Base-by-base conservation (phyloP, 2,329 filamentous ascomycete species). In the Penicillium sp. region DNA sequence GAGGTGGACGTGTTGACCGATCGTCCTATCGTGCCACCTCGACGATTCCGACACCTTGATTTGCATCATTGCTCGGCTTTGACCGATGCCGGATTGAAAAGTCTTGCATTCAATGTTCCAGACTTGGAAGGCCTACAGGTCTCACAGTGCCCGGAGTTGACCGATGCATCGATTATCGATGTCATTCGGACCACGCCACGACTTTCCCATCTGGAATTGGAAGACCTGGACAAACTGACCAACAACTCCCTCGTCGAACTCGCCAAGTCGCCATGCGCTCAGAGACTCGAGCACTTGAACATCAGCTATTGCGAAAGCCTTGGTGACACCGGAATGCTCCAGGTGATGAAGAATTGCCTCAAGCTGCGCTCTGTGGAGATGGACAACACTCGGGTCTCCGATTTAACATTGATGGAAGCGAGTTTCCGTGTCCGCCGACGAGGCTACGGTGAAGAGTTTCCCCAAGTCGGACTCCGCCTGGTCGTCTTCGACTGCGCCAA, bases 331-430 rank as follows among this genome's bases (percentile, higher is more conserved):
- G 93, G 93, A 55, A 89, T 97, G 84, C 80, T 96, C 0, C 90
- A 90, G 0, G 79, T 97, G 2, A 80, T 98, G 64, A 90, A 91
- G 68, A 84, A 82, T 29, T 96, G 92, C 73, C 81, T 83, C 0
- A 82, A 78, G 14, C 81, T 98, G 14, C 80, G 81, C 48, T 90
- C 82, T 29, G 78, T 96, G 14, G 90, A 96, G 52, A 87, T 98
- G 81, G 95, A 99, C 77, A 98, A 98, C 73, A 98, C 93, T 0
- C 87, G 90, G 47, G 86, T 96, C 61, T 93, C 91, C 16, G 91
- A 98, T 68, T 83, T 96, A 1, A 87, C 90, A 5, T 85, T 98
- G 10, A 85, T 88, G 55, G 93, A 97, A 78, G 91, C 93, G 2
- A 90, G 92, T 9, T 80, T 85, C n/a, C 90, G 90, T 78, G 84